A percentile compares a stretch with the other conserved stretches of the same genome.
Conservation (phyloP, 768 basidiomycete species). For the Hericium coralloides region DNA sequence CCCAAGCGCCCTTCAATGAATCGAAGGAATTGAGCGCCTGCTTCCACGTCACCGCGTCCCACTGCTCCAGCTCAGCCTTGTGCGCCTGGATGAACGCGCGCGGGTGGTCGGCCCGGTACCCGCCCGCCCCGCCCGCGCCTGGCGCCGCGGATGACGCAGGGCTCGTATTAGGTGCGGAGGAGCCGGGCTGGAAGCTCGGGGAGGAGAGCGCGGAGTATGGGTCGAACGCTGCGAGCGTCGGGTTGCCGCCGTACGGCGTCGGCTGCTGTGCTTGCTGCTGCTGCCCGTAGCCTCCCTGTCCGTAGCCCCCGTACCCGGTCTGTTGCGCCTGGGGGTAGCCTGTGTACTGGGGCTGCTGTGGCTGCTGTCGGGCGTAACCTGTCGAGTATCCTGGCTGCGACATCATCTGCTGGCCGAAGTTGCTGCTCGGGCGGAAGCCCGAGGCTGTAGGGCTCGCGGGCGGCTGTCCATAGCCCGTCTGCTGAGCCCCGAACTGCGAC, state of each 20-base stretch:
- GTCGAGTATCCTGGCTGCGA: slow-evolving; percentile 12
- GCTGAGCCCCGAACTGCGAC: slow-evolving; percentile 5
- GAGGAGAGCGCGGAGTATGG: slow-evolving; percentile 5
- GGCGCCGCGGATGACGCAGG: background rate
- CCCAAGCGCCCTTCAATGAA: slow-evolving; percentile 59
- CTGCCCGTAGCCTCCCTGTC: slow-evolving; percentile 11
- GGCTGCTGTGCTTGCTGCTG: slow-evolving; percentile 12
- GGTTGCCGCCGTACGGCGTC: slow-evolving; percentile 8
- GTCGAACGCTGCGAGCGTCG: slow-evolving; percentile 13
- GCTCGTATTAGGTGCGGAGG: background rate
- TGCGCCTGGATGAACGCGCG: slow-evolving; percentile 57
- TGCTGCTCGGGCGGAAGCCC: slow-evolving; percentile 5
- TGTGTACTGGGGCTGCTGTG: slow-evolving; percentile 21
- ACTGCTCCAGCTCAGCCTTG: slow-evolving; percentile 49
- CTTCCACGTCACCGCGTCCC: slow-evolving; percentile 17
- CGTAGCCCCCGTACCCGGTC: background rate
- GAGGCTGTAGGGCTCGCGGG: background rate
- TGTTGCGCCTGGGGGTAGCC: slow-evolving; percentile 17
- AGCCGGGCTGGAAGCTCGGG: background rate
- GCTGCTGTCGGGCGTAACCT: slow-evolving; percentile 17
- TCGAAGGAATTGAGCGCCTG: slow-evolving; percentile 50
- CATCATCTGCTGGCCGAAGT: slow-evolving; percentile 7
- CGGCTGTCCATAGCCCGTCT: background rate
- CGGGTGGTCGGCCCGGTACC: slow-evolving; percentile 46
- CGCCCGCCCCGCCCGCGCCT: slow-evolving; percentile 1